Evolutionary conservation across 768 basidiomycete species (phyloP), one percentile per base, ranked within the genome.

Genomic region (Collybia mongolica): DNA sequence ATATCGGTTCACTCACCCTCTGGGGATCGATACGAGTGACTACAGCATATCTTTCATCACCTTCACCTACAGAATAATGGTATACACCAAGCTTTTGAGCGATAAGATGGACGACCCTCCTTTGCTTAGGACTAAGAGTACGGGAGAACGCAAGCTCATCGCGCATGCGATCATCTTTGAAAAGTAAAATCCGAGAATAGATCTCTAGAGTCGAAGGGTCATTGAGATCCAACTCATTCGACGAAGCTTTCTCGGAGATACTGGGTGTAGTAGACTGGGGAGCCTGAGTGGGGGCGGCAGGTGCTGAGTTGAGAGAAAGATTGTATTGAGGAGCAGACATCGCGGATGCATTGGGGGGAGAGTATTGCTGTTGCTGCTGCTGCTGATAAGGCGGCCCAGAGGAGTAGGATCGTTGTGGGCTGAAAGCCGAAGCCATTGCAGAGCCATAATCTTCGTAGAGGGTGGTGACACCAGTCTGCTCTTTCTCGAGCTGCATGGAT

Each of bases 111-210:
- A 99, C 96, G 12, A 93, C 87, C 56, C 95, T 76, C 53, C 96
- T 74, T 66, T 98, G 94, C 65, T 89, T 89, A 18, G 93, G 82
- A 26, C 81, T 74, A 17, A 98, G 79, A 12, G 86, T 84, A 49
- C 91, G 75, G n/a, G 95, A 94, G 69, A 98, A 98, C 4, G 95
- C 94, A 48, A 98, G 83, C 67, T 98, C 95, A 60, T 98, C 95
- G 29, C 96, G 81, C 92, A 98, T 94, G 59, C 81, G 84, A 66
- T 98, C 95, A 60, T 97, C 94, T 74, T 96, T 98, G 84, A 99
- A 99, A 35, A 98, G 77, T 35, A 98, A 73, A 56, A 98, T 90
- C 57, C 94, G 82, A 43, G 97, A 98, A 66, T 98, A 98, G 58
- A 99, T 97, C 69, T 98, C 96, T 57, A 99, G 74, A 7, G 94